Evolutionary conservation across 2,329 filamentous ascomycete species (phyloP).

Genomic region (Cyphellophora europaea): DNA sequence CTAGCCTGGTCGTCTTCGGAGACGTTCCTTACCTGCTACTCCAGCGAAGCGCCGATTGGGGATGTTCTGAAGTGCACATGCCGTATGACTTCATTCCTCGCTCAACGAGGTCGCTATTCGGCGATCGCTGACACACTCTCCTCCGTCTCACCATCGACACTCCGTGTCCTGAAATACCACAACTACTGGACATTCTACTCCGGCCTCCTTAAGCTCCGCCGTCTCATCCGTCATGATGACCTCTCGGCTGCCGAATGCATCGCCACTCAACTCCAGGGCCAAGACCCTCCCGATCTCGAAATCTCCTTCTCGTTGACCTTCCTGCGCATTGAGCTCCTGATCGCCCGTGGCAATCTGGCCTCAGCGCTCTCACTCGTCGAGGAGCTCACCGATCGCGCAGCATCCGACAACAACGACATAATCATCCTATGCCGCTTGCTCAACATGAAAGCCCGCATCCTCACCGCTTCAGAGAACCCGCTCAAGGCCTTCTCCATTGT

Average conservation of each 20-base stretch:
- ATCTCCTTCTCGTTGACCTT: conserved; percentile 50
- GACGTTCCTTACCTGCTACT: conserved; percentile 66
- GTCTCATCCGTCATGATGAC: conserved; percentile 40
- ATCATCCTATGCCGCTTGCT: conserved; percentile 62
- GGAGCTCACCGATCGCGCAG: conserved; percentile 38
- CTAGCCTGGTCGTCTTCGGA: conserved; percentile 53
- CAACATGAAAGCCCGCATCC: conserved; percentile 61
- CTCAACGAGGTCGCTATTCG: conserved; percentile 60
- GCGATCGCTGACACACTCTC: conserved; percentile 56
- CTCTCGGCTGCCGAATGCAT: conserved; percentile 47
- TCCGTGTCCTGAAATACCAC: conserved; percentile 66
- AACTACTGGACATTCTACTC: conserved; percentile 43
- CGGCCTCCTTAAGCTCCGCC: conserved; percentile 32
- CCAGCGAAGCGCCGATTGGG: conserved; percentile 56
- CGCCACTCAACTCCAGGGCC: conserved; percentile 47
- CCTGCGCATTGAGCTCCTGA: conserved; percentile 50
- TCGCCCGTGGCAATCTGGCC: conserved; percentile 43
- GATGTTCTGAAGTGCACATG: conserved; percentile 70
- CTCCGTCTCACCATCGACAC: conserved; percentile 48
- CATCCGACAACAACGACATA: conserved; percentile 50
- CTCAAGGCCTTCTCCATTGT: conserved; percentile 69
- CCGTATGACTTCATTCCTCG: conserved; percentile 57
- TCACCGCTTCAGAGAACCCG: conserved; percentile 58
- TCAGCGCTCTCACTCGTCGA: conserved; percentile 48
- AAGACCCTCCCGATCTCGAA: conserved; percentile 47